A percentile compares a stretch with the other conserved stretches of the same genome.
Conservation (phyloP, 495 filamentous ascomycete genomes). For the Xeromyces bisporus region DNA sequence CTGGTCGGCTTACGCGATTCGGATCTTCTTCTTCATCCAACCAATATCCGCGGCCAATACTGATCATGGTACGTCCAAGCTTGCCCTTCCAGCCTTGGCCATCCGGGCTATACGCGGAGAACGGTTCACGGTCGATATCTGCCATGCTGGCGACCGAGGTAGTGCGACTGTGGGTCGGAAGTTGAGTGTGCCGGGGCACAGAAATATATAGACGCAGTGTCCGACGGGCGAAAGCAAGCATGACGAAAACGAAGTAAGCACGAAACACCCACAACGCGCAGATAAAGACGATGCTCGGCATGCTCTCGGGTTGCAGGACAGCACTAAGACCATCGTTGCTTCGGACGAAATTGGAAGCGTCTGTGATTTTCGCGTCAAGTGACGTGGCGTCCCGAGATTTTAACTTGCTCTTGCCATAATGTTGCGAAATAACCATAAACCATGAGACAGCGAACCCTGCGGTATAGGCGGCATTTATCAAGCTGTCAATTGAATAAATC, state of each 20-base stretch:
- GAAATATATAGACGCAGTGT: constrained; percentile 42
- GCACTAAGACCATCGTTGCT: constrained; percentile 24
- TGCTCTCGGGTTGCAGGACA: constrained; percentile 48
- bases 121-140: constrained; percentile 48
- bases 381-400: constrained; percentile 2
- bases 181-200: constrained; percentile 27
- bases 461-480: constrained; percentile 65
- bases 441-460: constrained; percentile 62
- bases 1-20: constrained; percentile 42
- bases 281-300: constrained; percentile 60
- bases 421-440: constrained; percentile 54
- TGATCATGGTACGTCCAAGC: constrained; percentile 56
- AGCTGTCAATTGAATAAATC: constrained; percentile 61
- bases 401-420: constrained; percentile 26
- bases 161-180: constrained; percentile 29
- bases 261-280: constrained; percentile 52
- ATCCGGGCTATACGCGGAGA: constrained; percentile 44
- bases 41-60: constrained; percentile 59
- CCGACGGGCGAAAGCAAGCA: constrained; percentile 62
- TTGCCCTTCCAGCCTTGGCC: constrained; percentile 64
- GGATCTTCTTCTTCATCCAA: constrained; percentile 36
- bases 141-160: constrained; percentile 29
- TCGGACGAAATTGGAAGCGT: constrained; percentile 14
- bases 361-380: not conserved
- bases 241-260: constrained; percentile 60